A percentile compares a stretch with the other conserved stretches of the same genome.
phyloP scores from a whole-genome alignment of 1,284 basidiomycete genomes.

The Rhodotorula glutinis region DNA sequence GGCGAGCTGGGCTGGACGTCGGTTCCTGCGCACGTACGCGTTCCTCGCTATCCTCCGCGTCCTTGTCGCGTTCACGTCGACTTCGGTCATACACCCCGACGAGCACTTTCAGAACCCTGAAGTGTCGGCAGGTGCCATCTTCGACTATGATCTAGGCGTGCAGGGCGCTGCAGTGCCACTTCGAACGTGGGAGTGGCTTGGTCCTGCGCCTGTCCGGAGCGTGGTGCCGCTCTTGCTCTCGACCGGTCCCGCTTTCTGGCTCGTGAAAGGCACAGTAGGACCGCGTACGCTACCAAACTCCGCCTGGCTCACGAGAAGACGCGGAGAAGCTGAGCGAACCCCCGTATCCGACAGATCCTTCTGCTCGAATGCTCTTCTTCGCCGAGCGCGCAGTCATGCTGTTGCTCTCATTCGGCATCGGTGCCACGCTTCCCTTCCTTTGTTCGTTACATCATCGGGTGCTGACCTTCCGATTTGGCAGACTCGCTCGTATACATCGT shows the following conservation, averaged over 20 bases:
- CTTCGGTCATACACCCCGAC: slow-evolving; percentile 48
- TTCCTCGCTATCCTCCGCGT: slow-evolving; percentile 41
- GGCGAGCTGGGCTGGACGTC: background rate
- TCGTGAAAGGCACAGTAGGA: background rate
- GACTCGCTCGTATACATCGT: slow-evolving; percentile 6
- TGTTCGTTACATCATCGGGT: no score
- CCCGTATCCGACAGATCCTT: slow-evolving; percentile 8
- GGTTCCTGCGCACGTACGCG: slow-evolving; percentile 28
- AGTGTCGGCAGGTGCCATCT: slow-evolving; percentile 34
- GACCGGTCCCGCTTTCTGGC: slow-evolving; percentile 28
- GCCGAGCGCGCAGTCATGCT: slow-evolving; percentile 36
- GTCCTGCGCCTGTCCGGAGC: slow-evolving; percentile 38
- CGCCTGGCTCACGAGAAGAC: no score
- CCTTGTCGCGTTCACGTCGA: slow-evolving; percentile 42
- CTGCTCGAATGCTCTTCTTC: slow-evolving; percentile 30
- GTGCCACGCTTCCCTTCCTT: slow-evolving; percentile 25
- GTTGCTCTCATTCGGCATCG: slow-evolving; percentile 29
- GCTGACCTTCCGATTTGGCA: background rate
- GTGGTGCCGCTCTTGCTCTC: slow-evolving; percentile 38
- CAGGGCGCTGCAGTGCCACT: slow-evolving; percentile 13
- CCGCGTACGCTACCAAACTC: no score
- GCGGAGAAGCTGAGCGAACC: no score
- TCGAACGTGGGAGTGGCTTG: slow-evolving; percentile 43
- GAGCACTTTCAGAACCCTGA: slow-evolving; percentile 49
- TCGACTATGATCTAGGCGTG: slow-evolving; percentile 15